These are phyloP conservation scores for Xylariales sp. DNA, from an alignment of 2,329 filamentous ascomycete genomes.

Conservation along the genomic window DNA sequence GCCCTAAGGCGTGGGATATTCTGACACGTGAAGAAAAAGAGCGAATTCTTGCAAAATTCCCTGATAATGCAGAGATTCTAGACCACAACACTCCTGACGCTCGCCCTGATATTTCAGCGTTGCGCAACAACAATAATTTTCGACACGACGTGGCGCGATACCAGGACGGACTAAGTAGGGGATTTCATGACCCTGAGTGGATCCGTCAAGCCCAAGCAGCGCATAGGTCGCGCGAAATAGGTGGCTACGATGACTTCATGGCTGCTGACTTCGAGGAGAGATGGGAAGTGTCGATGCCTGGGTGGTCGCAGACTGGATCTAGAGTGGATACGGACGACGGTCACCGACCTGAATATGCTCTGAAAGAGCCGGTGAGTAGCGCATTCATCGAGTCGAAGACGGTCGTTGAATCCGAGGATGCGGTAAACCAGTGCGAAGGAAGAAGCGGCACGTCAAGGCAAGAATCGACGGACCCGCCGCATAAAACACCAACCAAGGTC, in stretches of 20 bases:
- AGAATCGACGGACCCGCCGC: neutral
- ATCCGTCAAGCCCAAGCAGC: conserved; percentile 64
- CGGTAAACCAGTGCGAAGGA: neutral
- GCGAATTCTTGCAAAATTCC: conserved; percentile 53
- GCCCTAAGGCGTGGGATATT: conserved; percentile 53
- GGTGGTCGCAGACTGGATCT: neutral
- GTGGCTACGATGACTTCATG: conserved; percentile 63
- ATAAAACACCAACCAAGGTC: neutral
- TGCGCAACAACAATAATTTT: conserved; percentile 61
- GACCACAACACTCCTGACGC: conserved; percentile 52
- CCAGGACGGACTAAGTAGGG: conserved; percentile 58
- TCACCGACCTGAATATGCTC: neutral
- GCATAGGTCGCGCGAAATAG: conserved; percentile 60
- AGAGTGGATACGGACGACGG: neutral
- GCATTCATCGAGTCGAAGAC: neutral
- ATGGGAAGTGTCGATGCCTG: conserved; percentile 59
- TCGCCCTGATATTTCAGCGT: conserved; percentile 56
- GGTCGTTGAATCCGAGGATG: neutral
- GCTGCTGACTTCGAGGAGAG: conserved; percentile 58
- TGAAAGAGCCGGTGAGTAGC: neutral
- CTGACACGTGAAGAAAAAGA: conserved; percentile 51
- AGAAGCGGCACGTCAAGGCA: neutral
- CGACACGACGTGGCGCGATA: conserved; percentile 60
- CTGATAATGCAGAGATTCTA: conserved; percentile 53
- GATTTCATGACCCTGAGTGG: conserved; percentile 65